Percentiles rank a stretch among this genome's conserved stretches.
phyloP scores from a whole-genome alignment of 805 yeast genomes.

The Wickerhamomyces rabaulensis region DNA sequence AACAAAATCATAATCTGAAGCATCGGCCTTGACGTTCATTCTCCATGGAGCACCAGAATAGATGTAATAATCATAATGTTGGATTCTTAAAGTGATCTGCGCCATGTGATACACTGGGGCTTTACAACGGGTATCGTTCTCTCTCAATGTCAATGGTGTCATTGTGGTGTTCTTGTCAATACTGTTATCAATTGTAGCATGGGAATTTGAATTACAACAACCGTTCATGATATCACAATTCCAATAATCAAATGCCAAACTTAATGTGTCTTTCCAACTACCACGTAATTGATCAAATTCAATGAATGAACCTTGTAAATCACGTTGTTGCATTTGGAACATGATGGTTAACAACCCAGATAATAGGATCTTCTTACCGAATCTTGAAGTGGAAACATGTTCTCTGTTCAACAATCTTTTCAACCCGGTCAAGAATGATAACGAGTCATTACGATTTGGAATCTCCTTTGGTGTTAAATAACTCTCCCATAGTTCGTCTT shows the following conservation, averaged over 20 bases:
- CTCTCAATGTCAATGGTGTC: slow-evolving; percentile 18
- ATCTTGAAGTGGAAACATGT: slow-evolving; percentile 40
- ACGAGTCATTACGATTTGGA: slow-evolving; percentile 21
- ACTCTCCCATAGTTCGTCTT: slow-evolving; percentile 54
- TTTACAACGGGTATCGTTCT: slow-evolving; percentile 46
- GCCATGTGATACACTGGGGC: slow-evolving; percentile 69
- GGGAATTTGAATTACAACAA: slow-evolving; percentile 23
- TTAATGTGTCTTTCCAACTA: slow-evolving; percentile 67
- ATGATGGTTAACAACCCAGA: slow-evolving; percentile 64
- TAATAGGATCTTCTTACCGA: slow-evolving; percentile 62
- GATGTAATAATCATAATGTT: slow-evolving; percentile 74
- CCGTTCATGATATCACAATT: slow-evolving; percentile 38
- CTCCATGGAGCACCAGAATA: slow-evolving; percentile 81
- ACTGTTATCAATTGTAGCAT: slow-evolving; percentile 10
- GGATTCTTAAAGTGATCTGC: slow-evolving; percentile 64
- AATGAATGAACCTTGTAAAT: slow-evolving; percentile 49
- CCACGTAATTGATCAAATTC: slow-evolving; percentile 36
- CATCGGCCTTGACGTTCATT: slow-evolving; percentile 60
- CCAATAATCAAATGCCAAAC: slow-evolving; percentile 71
- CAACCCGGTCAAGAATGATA: slow-evolving; percentile 50
- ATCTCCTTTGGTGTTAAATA: slow-evolving; percentile 26
- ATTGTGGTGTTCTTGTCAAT: slow-evolving; percentile 7
- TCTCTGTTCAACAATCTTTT: slow-evolving; percentile 53
- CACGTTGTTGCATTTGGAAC: slow-evolving; percentile 70
- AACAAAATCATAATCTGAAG: slow-evolving; percentile 43